Conservation (phyloP, 2,329 filamentous ascomycete genomes). For the Eutypa lata region DNA sequence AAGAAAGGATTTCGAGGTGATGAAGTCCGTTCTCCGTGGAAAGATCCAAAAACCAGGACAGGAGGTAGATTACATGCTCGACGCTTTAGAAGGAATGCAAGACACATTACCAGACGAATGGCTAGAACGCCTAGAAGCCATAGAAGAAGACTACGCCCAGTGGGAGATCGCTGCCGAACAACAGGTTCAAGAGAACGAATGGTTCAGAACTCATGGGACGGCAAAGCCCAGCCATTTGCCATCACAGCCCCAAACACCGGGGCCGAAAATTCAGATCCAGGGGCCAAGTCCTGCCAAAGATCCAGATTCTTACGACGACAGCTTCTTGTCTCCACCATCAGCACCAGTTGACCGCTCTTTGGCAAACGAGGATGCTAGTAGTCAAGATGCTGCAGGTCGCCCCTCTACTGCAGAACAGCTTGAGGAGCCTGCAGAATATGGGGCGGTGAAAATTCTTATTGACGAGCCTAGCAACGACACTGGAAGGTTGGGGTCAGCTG, state of each 20-base stretch:
- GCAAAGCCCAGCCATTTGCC: conserved; percentile 1
- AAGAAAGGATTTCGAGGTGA: conserved; percentile 50
- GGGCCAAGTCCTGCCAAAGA: conserved; percentile 21
- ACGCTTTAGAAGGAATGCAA: conserved; percentile 76
- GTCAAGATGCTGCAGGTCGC: conserved; percentile 2
- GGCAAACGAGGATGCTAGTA: conserved; percentile 5
- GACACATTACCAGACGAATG: conserved; percentile 84
- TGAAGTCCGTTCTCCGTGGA: conserved; percentile 61
- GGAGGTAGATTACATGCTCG: conserved; percentile 79
- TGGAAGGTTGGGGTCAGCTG: conserved; percentile 3
- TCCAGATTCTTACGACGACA: conserved; percentile 4
- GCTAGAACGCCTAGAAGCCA: conserved; percentile 79
- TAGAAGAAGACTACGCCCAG: conserved; percentile 73
- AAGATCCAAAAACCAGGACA: conserved; percentile 69
- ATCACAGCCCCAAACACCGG: conserved; percentile 16
- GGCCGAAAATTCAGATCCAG: conserved; percentile 25
- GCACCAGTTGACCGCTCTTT: conserved; percentile 4
- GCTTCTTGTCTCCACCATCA: conserved; percentile 9
- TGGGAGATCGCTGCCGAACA: conserved; percentile 80
- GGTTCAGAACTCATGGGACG: conserved; percentile 24
- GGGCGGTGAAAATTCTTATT: conserved; percentile 14
- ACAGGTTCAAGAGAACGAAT: conserved; percentile 67
- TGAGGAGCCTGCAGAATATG: conserved; percentile 2
- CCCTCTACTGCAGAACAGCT: conserved; percentile 4
- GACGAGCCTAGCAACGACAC: conserved; percentile 13